Evolutionary conservation across 495 filamentous ascomycete species (phyloP).

Genomic region (Xylaria telfairii): DNA sequence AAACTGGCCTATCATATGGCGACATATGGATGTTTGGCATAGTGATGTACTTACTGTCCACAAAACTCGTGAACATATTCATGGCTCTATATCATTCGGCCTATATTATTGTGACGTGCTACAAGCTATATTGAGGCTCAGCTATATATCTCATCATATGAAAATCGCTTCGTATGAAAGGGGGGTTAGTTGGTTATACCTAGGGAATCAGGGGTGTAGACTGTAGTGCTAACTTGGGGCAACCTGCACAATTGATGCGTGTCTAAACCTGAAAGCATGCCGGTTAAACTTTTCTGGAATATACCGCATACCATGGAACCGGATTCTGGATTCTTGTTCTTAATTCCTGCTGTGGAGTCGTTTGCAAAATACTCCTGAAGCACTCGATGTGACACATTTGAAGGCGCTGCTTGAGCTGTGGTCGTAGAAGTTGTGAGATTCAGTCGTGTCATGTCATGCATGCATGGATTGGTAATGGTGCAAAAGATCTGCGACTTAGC

Average conservation of each 20-base stretch:
- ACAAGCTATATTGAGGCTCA: background rate
- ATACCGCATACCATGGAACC: background rate
- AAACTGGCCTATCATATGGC: too few species aligned
- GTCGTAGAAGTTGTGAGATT: background rate
- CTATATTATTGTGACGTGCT: too few species aligned
- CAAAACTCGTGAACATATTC: background rate
- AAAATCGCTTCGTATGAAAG: background rate
- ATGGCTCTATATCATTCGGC: too few species aligned
- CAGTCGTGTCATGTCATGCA: background rate
- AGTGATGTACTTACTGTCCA: too few species aligned
- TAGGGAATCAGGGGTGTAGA: too few species aligned
- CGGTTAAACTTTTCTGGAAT: background rate
- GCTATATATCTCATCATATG: background rate
- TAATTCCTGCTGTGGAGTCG: background rate
- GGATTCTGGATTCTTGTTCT: background rate
- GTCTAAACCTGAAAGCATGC: background rate
- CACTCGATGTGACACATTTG: background rate
- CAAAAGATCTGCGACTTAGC: background rate
- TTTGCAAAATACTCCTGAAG: constrained; percentile 5
- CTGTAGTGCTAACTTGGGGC: background rate
- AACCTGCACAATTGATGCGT: background rate
- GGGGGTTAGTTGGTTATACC: too few species aligned
- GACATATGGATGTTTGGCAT: too few species aligned
- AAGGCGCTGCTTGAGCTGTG: background rate
- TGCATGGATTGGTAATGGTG: background rate